Base-by-base conservation (phyloP, 73 alveolate genomes). In the Diophrys sp. region DNA sequence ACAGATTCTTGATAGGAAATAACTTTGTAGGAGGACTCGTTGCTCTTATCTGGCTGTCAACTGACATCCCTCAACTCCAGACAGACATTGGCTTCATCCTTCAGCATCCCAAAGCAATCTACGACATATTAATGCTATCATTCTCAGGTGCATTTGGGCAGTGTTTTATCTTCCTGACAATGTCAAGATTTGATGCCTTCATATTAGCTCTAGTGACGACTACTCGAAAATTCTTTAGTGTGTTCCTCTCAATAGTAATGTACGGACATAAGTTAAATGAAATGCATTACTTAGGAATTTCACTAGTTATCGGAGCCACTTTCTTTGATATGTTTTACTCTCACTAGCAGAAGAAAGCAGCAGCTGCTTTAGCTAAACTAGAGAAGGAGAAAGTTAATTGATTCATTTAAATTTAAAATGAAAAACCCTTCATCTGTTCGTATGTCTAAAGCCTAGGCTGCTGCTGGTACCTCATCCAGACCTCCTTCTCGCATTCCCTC, bases 81-180 rank as follows among this genome's bases (percentile, higher is more conserved):
- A 85, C 72, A 27, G 74, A 56, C 68, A 66, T 70, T 27, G 25
- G 31, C 18, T 68, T 55, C 85, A 24, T 78, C 29, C 0, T 31
- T 0, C 27, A 23, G 31, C 28, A 84, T 71, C 74, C 84, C 70
- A 77, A 31, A 25, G 80, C 73, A 0, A 32, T 71, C 1, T 68
- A 23, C 34, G 91, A 69, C 70, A 74, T 73, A 14, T 11, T 76
- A 24, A 66, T 75, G 77, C 29, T 75, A 29, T 80, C 82, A 29
- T 53, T 79, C 31, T 70, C 84, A 14, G 85, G 85, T 23, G 81
- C 93, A 1, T 31, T 85, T 18, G 93, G 93, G 56, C 75, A 85
- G 75, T 31, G 71, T 57, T 85, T 85, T 56, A 85, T 85, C 54
- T 85, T 70, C 89, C 31, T 78, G 67, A 56, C 82, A 31, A 79